A percentile compares a stretch with the other conserved stretches of the same genome.
Evolutionary conservation across 352 stramenopile species (phyloP).

Genomic region (Pythium oligandrum): DNA sequence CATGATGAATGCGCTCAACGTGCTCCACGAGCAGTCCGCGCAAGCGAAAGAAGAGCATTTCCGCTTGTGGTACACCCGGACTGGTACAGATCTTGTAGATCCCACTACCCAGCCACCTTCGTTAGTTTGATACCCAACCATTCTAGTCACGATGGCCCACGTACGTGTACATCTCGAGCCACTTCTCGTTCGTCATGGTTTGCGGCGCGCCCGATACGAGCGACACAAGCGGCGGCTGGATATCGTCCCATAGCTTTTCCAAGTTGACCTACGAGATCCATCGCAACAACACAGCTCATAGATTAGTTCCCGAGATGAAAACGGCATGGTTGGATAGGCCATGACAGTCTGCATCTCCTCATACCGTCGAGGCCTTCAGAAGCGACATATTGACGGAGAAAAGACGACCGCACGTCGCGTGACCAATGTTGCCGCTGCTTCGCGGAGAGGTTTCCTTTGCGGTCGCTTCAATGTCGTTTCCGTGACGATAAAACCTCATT

Average conservation of each 20-base stretch:
- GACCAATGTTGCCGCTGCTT: no score
- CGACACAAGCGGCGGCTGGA: slow-evolving; percentile 72
- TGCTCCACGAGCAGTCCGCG: slow-evolving; percentile 63
- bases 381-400: slow-evolving; percentile 48
- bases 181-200: slow-evolving; percentile 76
- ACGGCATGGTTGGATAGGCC: background rate
- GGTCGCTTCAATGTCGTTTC: no score
- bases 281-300: background rate
- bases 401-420: no score
- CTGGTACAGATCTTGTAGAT: slow-evolving; percentile 90
- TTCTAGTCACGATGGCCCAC: slow-evolving; percentile 8
- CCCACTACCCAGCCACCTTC: slow-evolving; percentile 23
- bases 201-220: slow-evolving; percentile 64
- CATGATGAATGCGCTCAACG: slow-evolving; percentile 38
- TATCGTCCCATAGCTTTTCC: slow-evolving; percentile 78
- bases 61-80: slow-evolving; percentile 66
- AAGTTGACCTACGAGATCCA: slow-evolving; percentile 63
- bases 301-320: background rate
- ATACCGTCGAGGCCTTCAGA: slow-evolving; percentile 72
- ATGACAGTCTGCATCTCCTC: slow-evolving; percentile 1
- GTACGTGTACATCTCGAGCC: slow-evolving; percentile 86
- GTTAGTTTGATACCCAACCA: slow-evolving; percentile 1
- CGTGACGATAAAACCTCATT: no score
- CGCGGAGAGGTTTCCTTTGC: no score
- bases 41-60: slow-evolving; percentile 81